These are phyloP conservation scores for Climacium dendroides DNA, from an alignment of 225 moss, liverwort and hornwort species.

Conservation along the genomic window DNA sequence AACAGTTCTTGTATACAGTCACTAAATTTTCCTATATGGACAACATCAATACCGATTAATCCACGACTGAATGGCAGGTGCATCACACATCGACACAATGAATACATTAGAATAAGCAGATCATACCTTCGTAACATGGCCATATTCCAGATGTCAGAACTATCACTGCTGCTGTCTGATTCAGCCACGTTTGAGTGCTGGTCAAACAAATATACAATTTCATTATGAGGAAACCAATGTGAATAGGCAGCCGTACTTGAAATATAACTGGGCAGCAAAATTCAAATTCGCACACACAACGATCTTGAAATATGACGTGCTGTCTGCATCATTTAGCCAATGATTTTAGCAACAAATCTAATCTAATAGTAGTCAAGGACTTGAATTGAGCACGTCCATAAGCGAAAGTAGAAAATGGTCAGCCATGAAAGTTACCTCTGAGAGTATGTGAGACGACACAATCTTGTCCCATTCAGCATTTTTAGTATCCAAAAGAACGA, in stretches of 20 bases:
- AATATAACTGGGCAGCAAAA: not conserved
- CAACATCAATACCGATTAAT: not conserved
- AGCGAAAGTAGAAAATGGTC: not conserved
- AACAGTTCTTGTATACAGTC: not conserved
- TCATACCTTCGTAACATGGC: slow-evolving; percentile 80
- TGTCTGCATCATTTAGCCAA: not conserved
- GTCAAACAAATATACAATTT: slow-evolving; percentile 2
- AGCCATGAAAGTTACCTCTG: slow-evolving; percentile 42
- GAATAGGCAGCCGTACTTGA: not conserved
- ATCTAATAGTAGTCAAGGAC: not conserved
- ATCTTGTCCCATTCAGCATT: slow-evolving; percentile 94
- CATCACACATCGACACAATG: not conserved
- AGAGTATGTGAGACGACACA: slow-evolving; percentile 85
- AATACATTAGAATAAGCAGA: not conserved
- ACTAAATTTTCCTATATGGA: not conserved
- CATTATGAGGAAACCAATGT: not conserved
- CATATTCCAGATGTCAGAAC: slow-evolving; percentile 61
- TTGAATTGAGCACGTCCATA: not conserved
- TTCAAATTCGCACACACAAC: not conserved
- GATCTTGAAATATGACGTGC: not conserved
- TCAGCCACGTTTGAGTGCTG: slow-evolving; percentile 48
- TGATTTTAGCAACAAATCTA: not conserved
- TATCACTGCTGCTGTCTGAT: slow-evolving; percentile 13
- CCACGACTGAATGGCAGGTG: not conserved
- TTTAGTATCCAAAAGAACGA: slow-evolving; percentile 93